Evolutionary conservation across 768 basidiomycete species (phyloP), one percentile per base, ranked within the genome.

Genomic region (Suillus lakei): DNA sequence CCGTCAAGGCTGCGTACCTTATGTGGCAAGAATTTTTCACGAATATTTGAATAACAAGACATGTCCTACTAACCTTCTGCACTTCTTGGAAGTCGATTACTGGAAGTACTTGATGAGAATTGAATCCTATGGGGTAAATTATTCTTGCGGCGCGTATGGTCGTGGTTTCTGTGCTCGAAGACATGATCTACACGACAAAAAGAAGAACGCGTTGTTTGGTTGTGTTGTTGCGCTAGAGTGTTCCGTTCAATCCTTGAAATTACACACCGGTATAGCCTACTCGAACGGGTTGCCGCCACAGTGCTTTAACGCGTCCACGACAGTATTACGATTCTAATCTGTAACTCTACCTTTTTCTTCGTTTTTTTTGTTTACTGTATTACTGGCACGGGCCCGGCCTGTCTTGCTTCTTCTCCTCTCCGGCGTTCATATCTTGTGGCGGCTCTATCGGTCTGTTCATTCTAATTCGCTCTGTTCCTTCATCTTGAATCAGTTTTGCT

Each of bases 301-400:
- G 62, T 66, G 65, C 63, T 64, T 60, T 58, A 50, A 73, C 76
- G 73, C 74, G 48, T 63, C 75, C 70, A 74, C 75, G 75, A 73
- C 75, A 39, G 43, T 39, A 26, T 38, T 38, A 34, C 55, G 46
- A 50, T n/a, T 61, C 76, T 74, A 77, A 76, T 64, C 64, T 69
- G 64, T 70, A 75, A 69, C 60, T 56, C 39, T 39, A 30, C n/a
- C 16, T 21, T 38, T 58, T 15, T 32, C 46, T 53, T 59, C 26
- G 8, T 53, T 38, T 61, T 44, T 34, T 55, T 59, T 26, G 26
- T 38, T 58, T 18, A 15, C 61, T 66, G 62, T 64, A 64, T 56
- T 64, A 55, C 32, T 56, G 26, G 54, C 48, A 48, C 58, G 4
- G 18, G 39, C 23, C 36, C 4, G 18, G 39, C 41, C 16, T 36